Evolutionary conservation across 805 yeast species (phyloP), one percentile per base, ranked within the genome.

Genomic region (Wilhelminamyces savonicus): DNA sequence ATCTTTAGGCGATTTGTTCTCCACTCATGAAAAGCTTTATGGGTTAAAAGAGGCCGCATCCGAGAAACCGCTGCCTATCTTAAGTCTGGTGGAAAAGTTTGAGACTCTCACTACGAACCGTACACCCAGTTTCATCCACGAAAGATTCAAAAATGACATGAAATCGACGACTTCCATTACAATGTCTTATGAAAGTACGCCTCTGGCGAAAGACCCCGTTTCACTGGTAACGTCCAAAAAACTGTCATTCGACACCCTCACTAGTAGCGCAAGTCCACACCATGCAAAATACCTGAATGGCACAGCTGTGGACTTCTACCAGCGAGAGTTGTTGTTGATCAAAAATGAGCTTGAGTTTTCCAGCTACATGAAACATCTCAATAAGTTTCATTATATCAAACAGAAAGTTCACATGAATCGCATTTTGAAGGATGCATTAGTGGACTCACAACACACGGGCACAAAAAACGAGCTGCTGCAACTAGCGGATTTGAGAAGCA

Each of bases 291-390:
- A n/a, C n/a, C n/a, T n/a, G n/a, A n/a, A n/a, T n/a, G n/a, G n/a
- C n/a, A n/a, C n/a, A 4, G 46, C 58, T 0, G 27, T 67, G 10
- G 69, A 69, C 22, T 75, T 66, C 39, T 76, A 71, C 35, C 72
- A 72, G 31, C 58, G 84, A 32, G 84, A 80, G 43, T 53, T 78
- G 11, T 48, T 78, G 31, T 56, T 78, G 21, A 42, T 66, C 34
- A 66, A 67, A 29, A 80, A 79, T 47, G 86, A 79, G 45, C 55
- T 76, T 22, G 80, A 76, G 28, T 79, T 80, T 41, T 59, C 74
- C 3, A 62, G 66, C 28, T 77, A 72, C 48, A 45, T 75, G 41
- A 71, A 70, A 28, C 60, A 69, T 29, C 57, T 73, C 35, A 62
- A 35, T 27, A 17, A 9, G 49, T 49, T 29, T 24, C 31, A 40